A percentile compares a stretch with the other conserved stretches of the same genome.
Evolutionary conservation across 352 stramenopile species (phyloP).

Genomic region (Globisporangium splendens): DNA sequence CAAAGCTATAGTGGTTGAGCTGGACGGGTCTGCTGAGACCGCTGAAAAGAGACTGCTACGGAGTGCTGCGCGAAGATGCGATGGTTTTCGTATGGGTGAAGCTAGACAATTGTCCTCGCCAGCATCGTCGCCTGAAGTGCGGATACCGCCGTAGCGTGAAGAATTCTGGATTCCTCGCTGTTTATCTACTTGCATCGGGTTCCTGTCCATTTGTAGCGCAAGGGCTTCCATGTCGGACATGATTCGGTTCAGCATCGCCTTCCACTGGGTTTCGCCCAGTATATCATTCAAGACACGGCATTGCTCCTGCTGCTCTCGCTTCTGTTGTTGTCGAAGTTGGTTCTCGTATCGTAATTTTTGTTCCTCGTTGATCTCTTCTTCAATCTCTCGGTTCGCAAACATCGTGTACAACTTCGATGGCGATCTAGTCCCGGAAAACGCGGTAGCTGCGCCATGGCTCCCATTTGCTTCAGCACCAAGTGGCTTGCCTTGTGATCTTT

Average conservation of each 20-base stretch:
- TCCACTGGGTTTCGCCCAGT: slow-evolving; percentile 54
- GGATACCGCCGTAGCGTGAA: neutral
- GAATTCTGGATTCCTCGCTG: neutral
- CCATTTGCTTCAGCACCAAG: neutral
- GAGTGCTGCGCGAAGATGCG: neutral
- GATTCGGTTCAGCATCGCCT: slow-evolving; percentile 56
- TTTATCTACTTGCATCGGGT: slow-evolving; percentile 1
- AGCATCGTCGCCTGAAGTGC: neutral
- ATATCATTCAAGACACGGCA: slow-evolving; percentile 43
- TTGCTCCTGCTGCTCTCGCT: slow-evolving; percentile 8
- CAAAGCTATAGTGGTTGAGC: slow-evolving; percentile 10
- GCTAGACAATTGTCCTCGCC: neutral
- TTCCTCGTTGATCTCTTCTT: slow-evolving; percentile 17
- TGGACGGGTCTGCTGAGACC: neutral
- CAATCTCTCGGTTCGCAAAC: slow-evolving; percentile 11
- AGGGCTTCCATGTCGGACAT: slow-evolving; percentile 67
- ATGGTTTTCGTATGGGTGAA: neutral
- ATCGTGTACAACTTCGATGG: slow-evolving; percentile 9
- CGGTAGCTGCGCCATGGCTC: neutral
- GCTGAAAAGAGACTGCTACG: slow-evolving; percentile 1
- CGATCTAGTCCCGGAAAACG: neutral
- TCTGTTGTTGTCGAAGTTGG: slow-evolving; percentile 10
- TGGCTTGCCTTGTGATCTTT: neutral
- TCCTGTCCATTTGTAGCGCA: slow-evolving; percentile 13
- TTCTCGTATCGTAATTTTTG: neutral